Conservation (phyloP, 805 yeast species). For the Pichia ethanolica region DNA sequence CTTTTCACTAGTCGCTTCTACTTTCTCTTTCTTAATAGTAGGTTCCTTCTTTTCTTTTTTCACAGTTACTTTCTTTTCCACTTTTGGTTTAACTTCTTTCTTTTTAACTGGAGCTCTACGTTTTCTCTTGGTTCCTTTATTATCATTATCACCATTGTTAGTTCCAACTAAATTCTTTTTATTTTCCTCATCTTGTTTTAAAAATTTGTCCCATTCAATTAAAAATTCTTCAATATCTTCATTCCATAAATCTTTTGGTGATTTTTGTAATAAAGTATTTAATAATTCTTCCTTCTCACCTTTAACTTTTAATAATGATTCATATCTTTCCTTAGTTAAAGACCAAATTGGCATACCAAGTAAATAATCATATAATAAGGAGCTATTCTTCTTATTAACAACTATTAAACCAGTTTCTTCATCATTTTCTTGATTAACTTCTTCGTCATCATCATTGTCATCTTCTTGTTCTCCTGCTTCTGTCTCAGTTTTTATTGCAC, state of each 20-base stretch:
- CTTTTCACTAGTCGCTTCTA: too few species aligned
- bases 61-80: conserved; percentile 40
- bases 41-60: conserved; percentile 25
- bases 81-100: not conserved
- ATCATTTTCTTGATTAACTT: conserved; percentile 30
- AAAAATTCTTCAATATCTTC: conserved; percentile 72
- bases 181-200: conserved; percentile 55
- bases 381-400: conserved; percentile 37
- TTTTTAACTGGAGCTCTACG: conserved; percentile 35
- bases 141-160: conserved; percentile 32
- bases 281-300: conserved; percentile 69
- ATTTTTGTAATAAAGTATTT: conserved; percentile 50
- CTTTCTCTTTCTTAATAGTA: not conserved
- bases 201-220: conserved; percentile 57
- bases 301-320: conserved; percentile 64
- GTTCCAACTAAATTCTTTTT: conserved; percentile 39
- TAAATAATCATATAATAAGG: conserved; percentile 74
- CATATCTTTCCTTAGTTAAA: conserved; percentile 82
- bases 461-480: conserved; percentile 24
- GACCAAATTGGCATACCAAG: conserved; percentile 93
- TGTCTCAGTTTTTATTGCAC: conserved; percentile 28
- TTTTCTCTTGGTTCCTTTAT: conserved; percentile 28
- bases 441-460: conserved; percentile 7
- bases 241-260: conserved; percentile 86
- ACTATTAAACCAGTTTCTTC: conserved; percentile 26